Conservation (phyloP, 495 filamentous ascomycete species). For the Cetradonia linearis region DNA sequence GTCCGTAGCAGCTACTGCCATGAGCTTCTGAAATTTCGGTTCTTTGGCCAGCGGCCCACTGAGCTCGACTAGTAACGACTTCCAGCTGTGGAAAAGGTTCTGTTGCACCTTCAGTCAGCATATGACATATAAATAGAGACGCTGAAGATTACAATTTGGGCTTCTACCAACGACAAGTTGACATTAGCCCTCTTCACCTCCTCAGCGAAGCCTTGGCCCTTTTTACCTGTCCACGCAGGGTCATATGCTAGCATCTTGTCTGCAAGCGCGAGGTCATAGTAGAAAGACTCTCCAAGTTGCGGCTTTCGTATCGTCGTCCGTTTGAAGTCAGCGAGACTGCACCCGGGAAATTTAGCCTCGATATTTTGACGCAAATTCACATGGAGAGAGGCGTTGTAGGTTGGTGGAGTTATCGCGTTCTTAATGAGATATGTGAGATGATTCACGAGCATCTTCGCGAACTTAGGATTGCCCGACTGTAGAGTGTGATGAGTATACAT, state of each 20-base stretch:
- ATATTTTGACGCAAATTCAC: constrained; percentile 77
- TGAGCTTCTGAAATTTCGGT: constrained; percentile 52
- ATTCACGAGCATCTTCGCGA: constrained; percentile 58
- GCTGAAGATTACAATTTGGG: constrained; percentile 63
- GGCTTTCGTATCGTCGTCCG: constrained; percentile 53
- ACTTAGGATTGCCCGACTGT: constrained; percentile 54
- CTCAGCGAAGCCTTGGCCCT: constrained; percentile 57
- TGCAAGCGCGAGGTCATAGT: constrained; percentile 68
- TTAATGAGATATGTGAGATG: constrained; percentile 67
- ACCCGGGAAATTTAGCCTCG: constrained; percentile 58
- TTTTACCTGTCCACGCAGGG: constrained; percentile 58
- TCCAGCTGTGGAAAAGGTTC: constrained; percentile 81
- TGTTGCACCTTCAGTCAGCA: constrained; percentile 30
- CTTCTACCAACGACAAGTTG: constrained; percentile 83
- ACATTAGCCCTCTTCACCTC: constrained; percentile 80
- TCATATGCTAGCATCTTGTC: constrained; percentile 65
- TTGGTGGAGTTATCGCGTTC: constrained; percentile 59
- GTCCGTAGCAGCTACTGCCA: constrained; percentile 55
- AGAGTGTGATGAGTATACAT: constrained; percentile 78
- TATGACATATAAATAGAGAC: constrained; percentile 3
- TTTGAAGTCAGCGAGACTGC: constrained; percentile 64
- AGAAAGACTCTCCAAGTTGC: constrained; percentile 61
- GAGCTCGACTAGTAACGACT: constrained; percentile 75
- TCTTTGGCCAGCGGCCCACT: constrained; percentile 55
- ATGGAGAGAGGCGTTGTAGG: constrained; percentile 80